A percentile compares a stretch with the other conserved stretches of the same genome.
These are phyloP conservation scores for Pseudopithomyces chartarum DNA, from an alignment of 2,329 filamentous ascomycete species.

Conservation along the genomic window DNA sequence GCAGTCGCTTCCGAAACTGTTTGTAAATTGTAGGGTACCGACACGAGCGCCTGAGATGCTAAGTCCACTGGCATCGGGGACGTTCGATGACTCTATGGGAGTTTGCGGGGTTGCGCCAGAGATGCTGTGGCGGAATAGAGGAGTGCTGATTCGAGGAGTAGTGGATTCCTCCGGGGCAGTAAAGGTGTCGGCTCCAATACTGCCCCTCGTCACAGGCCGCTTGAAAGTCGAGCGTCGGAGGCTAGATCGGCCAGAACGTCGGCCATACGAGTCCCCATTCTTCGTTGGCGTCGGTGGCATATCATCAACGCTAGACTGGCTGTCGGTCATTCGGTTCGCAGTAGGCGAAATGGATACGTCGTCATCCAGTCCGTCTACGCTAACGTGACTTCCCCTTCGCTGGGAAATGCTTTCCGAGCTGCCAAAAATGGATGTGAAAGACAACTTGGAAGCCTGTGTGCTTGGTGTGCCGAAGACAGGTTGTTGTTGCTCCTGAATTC, in stretches of 20 bases:
- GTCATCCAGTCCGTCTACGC: constrained; percentile 77
- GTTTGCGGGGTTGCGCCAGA: constrained; percentile 75
- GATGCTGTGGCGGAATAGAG: constrained; percentile 38
- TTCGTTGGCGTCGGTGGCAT: constrained; percentile 96
- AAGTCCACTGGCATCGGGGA: constrained; percentile 79
- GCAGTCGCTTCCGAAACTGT: constrained; percentile 40
- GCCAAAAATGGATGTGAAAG: constrained; percentile 71
- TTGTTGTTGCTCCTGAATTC: constrained; percentile 10
- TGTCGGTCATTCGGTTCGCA: constrained; percentile 55
- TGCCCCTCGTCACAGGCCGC: constrained; percentile 44
- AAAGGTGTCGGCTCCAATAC: constrained; percentile 55
- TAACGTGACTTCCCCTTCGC: constrained; percentile 74
- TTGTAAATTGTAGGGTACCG: constrained; percentile 45
- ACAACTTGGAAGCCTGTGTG: constrained; percentile 66
- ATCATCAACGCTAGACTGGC: constrained; percentile 68
- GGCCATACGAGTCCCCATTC: constrained; percentile 54
- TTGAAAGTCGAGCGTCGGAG: constrained; percentile 55
- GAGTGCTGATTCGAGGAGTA: constrained; percentile 30
- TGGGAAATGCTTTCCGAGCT: constrained; percentile 57
- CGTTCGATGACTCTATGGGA: constrained; percentile 67
- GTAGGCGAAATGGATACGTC: constrained; percentile 59
- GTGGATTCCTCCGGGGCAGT: constrained; percentile 36
- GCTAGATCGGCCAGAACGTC: constrained; percentile 57
- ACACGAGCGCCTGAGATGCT: constrained; percentile 71
- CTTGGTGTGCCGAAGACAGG: constrained; percentile 80